phyloP scores from a whole-genome alignment of 768 basidiomycete species.

The Trametes elegans region DNA sequence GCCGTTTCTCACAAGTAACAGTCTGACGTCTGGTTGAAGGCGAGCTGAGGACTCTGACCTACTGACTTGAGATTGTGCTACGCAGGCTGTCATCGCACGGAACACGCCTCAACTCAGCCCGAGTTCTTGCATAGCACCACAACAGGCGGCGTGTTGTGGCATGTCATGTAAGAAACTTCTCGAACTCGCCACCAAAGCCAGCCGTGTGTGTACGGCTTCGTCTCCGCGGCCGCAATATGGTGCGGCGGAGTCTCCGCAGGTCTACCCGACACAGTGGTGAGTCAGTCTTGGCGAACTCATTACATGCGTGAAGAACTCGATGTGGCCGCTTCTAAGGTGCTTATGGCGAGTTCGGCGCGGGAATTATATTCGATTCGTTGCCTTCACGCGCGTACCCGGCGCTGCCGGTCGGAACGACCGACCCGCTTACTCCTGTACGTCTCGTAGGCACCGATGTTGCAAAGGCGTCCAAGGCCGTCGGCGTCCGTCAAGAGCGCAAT shows the following conservation, averaged over 20 bases:
- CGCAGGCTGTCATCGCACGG: too few relatives aligned
- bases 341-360: conserved; percentile 55
- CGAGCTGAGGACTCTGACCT: too few relatives aligned
- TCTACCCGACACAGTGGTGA: conserved; percentile 55
- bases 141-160: too few relatives aligned
- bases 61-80: too few relatives aligned
- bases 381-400: too few relatives aligned
- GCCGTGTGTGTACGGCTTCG: conserved; percentile 54
- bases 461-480: conserved; percentile 43
- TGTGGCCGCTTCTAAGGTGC: conserved; percentile 32
- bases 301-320: not conserved
- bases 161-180: conserved; percentile 27
- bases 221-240: conserved; percentile 44
- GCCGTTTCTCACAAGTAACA: too few relatives aligned
- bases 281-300: conserved; percentile 28
- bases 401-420: not conserved
- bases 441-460: conserved; percentile 51
- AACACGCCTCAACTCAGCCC: too few relatives aligned
- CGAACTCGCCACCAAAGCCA: conserved; percentile 52
- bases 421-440: not conserved
- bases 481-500: too few relatives aligned
- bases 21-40: too few relatives aligned
- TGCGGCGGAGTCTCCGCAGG: conserved; percentile 43
- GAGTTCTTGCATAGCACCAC: too few relatives aligned
- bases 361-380: conserved; percentile 46